phyloP scores from a whole-genome alignment of 2,329 filamentous ascomycete genomes.

The Coccinonectria pachysandricola region DNA sequence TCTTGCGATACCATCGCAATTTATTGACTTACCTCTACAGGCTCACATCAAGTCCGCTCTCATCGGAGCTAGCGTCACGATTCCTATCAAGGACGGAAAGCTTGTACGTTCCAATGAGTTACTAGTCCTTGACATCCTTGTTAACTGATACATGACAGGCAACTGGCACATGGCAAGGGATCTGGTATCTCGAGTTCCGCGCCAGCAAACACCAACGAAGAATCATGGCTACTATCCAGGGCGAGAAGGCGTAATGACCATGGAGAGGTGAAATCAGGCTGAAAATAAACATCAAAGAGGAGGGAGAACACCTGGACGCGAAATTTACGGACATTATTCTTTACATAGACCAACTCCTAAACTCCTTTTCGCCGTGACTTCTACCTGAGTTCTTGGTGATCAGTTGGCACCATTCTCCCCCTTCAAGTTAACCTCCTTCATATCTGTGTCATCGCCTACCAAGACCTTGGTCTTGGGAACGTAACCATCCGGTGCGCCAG shows the following conservation, averaged over 20 bases:
- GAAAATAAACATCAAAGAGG: too few species aligned
- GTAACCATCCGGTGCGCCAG: constrained; percentile 45
- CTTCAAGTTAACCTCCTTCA: too few species aligned
- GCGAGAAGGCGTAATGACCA: constrained; percentile 51
- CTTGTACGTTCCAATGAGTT: constrained; percentile 40
- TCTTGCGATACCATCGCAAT: constrained; percentile 8
- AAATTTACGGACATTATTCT: too few species aligned
- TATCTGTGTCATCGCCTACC: constrained; percentile 51
- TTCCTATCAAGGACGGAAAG: constrained; percentile 81
- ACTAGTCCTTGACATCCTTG: too few species aligned
- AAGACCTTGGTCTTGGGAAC: constrained; percentile 57
- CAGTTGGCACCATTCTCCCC: constrained; percentile 29
- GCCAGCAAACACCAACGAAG: constrained; percentile 64
- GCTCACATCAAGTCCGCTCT: constrained; percentile 90
- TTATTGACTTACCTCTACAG: constrained; percentile 25
- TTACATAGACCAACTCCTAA: constrained; percentile 25
- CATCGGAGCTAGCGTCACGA: constrained; percentile 77
- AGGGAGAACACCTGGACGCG: constrained; percentile 2
- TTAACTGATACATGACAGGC: constrained; percentile 25
- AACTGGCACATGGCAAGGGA: constrained; percentile 70
- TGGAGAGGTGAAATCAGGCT: too few species aligned
- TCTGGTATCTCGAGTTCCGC: constrained; percentile 92
- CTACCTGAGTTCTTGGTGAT: constrained; percentile 13
- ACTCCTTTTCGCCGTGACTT: constrained; percentile 27
- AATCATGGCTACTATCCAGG: constrained; percentile 89